phyloP scores from a whole-genome alignment of 2,329 filamentous ascomycete genomes.

The Laburnicola sp. region DNA sequence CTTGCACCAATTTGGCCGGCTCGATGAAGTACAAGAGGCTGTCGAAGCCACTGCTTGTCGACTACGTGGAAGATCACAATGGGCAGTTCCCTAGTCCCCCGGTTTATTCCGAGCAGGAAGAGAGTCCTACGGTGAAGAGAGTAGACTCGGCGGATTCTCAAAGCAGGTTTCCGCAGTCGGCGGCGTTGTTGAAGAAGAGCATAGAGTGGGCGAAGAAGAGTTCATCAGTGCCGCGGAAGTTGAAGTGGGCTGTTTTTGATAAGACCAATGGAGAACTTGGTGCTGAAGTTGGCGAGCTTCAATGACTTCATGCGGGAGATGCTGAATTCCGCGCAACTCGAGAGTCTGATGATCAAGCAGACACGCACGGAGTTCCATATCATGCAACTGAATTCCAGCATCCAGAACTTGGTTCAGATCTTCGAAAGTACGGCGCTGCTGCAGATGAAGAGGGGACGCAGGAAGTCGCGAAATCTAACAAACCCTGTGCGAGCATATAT shows the following conservation, averaged over 20 bases:
- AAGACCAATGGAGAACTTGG: conserved; percentile 36
- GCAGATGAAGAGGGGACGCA: conserved; percentile 12
- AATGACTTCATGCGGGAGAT: conserved; percentile 45
- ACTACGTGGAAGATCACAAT: conserved; percentile 22
- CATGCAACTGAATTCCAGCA: conserved; percentile 40
- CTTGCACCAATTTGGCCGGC: conserved; percentile 35
- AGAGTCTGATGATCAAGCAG: conserved; percentile 35
- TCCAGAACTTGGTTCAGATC: conserved; percentile 43
- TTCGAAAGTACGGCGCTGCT: conserved; percentile 28
- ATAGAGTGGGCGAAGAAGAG: conserved; percentile 32
- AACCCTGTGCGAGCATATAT: conserved; percentile 21
- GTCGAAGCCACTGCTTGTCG: conserved; percentile 32
- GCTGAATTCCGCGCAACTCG: conserved; percentile 35
- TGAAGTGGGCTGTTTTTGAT: conserved; percentile 41
- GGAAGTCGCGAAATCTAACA: conserved; percentile 7
- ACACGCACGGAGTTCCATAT: conserved; percentile 43
- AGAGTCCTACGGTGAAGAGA: conserved; percentile 15
- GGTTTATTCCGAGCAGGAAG: conserved; percentile 15
- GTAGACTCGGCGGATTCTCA: conserved; percentile 28
- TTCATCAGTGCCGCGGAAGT: conserved; percentile 26
- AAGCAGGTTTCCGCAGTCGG: conserved; percentile 34
- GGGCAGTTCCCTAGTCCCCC: conserved; percentile 17
- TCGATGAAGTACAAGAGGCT: conserved; percentile 39
- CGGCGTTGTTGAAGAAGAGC: conserved; percentile 35
- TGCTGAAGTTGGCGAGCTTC: conserved; percentile 37